Evolutionary conservation across 2,329 filamentous ascomycete genomes (phyloP), one percentile per base, ranked within the genome.

Genomic region (Akanthomyces muscarius): DNA sequence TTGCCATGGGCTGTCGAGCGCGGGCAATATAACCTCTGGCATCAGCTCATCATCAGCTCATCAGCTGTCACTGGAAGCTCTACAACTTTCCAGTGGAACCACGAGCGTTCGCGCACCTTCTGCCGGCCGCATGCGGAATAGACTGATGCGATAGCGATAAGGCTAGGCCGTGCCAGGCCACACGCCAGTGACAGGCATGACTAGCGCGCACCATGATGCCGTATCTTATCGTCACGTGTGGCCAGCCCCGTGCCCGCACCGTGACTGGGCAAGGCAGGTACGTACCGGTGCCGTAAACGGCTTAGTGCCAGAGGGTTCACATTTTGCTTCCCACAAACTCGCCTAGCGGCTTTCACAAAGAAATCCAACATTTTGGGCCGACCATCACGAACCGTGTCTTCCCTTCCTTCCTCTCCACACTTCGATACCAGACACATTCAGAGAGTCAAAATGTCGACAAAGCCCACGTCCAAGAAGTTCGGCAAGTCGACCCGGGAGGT

Each of bases 401-500:
- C 71, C 71, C 72, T 73, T 71, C 70, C 69, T 72, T 68, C 67
- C 71, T 67, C 70, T 71, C 71, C 73, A 64, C 68, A 63, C 63
- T 63, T 65, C 71, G 72, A 72, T 70, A 80, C 52, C 51, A 62
- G 81, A 77, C 85, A 84, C 71, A 72, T 69, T 68, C 71, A 74
- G 71, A 71, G 72, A 75, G 74, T 85, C 82, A 87, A 79, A 72
- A 91, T 91, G 89, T 89, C 89, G 84, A 82, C 82, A 73, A 88
- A 89, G 87, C 81, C 81, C 75, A 83, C 86, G 83, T 91, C 89
- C 77, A 96, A 97, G 91, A 94, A 90, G 86, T 97, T 97, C 87
- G 92, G 92, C 85, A 95, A 95, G 88, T 91, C 91, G 83, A 90
- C 91, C 84, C 89, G 94, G 85, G 86, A 89, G 81, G 89, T 97